These are phyloP conservation scores for Candida sakaeoensis DNA, from an alignment of 805 yeast species.

Conservation along the genomic window DNA sequence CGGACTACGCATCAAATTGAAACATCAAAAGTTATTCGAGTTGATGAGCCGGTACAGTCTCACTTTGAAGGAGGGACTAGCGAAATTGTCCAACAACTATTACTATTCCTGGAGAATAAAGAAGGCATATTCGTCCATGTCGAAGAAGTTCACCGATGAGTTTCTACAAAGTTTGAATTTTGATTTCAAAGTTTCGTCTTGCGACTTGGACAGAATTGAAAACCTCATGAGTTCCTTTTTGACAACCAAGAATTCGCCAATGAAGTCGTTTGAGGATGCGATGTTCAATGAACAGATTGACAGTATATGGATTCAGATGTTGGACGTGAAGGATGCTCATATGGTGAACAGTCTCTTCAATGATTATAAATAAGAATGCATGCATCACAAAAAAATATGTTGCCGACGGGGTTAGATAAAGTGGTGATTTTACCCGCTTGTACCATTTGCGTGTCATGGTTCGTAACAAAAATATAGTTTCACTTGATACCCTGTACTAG, in stretches of 20 bases:
- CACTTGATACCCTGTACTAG: too few relatives aligned
- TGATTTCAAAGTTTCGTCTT: neutral
- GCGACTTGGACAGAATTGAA: too few relatives aligned
- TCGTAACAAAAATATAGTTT: too few relatives aligned
- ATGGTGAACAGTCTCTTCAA: neutral
- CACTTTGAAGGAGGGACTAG: neutral
- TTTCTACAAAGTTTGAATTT: neutral
- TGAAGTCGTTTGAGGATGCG: neutral
- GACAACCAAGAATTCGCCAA: neutral
- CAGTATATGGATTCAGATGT: slow-evolving; percentile 1
- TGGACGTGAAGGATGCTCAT: neutral
- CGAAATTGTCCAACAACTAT: neutral
- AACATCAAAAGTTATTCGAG: neutral
- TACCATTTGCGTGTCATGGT: neutral
- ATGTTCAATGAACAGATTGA: slow-evolving; percentile 2
- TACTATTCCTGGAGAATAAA: slow-evolving; percentile 1
- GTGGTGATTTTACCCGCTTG: neutral
- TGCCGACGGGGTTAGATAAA: too few relatives aligned
- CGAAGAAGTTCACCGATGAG: neutral
- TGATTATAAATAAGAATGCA: neutral
- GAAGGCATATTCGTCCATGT: neutral
- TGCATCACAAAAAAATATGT: too few relatives aligned
- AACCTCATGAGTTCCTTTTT: neutral
- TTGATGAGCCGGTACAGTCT: neutral
- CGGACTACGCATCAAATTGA: neutral